phyloP scores from a whole-genome alignment of 1,284 basidiomycete genomes.

The Cronartium ribicola region DNA sequence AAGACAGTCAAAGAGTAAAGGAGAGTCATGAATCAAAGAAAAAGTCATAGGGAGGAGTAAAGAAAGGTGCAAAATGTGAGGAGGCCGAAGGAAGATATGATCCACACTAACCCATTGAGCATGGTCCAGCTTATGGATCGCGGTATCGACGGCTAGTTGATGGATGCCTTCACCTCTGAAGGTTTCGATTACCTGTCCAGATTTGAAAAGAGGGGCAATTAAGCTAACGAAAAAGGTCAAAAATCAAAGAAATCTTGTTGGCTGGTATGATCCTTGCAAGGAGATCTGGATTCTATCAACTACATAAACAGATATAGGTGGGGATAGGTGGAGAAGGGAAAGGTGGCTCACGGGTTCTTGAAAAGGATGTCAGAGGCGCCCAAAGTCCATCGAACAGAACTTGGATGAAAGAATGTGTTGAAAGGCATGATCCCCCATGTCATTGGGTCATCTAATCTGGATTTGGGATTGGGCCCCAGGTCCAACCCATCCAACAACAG shows the following conservation, averaged over 20 bases:
- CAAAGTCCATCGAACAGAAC: constrained; percentile 73
- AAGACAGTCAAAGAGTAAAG: background rate
- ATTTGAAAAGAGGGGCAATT: constrained; percentile 58
- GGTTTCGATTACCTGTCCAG: constrained; percentile 90
- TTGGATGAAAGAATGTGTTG: constrained; percentile 53
- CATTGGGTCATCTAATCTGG: constrained; percentile 56
- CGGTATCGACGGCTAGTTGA: constrained; percentile 76
- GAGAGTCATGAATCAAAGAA: too few species aligned
- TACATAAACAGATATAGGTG: background rate
- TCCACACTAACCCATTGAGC: constrained; percentile 66
- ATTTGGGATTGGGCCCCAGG: background rate
- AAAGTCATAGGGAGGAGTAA: constrained; percentile 13
- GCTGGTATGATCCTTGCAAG: too few species aligned
- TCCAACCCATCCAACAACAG: background rate
- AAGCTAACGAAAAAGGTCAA: constrained; percentile 7
- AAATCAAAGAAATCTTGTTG: background rate
- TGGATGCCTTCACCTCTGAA: constrained; percentile 83
- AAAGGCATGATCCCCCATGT: constrained; percentile 75
- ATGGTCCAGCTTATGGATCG: constrained; percentile 70
- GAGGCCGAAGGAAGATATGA: too few species aligned
- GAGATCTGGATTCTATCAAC: background rate
- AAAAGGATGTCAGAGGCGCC: constrained; percentile 94
- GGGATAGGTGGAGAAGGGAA: background rate
- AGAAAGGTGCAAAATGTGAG: constrained; percentile 39
- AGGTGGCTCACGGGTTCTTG: constrained; percentile 60